These are phyloP conservation scores for Clitoria ternatea DNA, from an alignment of 306 rosid genomes.

Conservation along the genomic window DNA sequence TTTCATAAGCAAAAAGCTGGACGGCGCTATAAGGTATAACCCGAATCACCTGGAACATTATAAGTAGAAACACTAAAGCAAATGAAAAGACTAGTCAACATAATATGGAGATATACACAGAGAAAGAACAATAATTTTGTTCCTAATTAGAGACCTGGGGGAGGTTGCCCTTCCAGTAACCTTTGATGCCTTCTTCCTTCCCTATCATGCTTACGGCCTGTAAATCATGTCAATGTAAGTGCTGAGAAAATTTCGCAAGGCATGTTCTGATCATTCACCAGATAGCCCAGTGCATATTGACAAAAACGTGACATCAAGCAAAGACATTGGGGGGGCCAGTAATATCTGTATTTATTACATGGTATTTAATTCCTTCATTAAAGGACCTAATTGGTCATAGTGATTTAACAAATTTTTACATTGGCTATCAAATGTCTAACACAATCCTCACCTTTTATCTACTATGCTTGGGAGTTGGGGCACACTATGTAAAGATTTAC, in stretches of 20 bases:
- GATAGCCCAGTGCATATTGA: constrained; percentile 1
- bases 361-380: neutral
- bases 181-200: constrained; percentile 83
- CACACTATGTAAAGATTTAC: neutral
- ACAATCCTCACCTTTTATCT: neutral
- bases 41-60: constrained; percentile 72
- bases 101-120: constrained; percentile 7
- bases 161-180: constrained; percentile 97
- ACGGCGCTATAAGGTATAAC: constrained; percentile 93
- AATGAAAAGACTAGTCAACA: constrained; percentile 24
- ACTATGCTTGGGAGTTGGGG: neutral
- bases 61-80: constrained; percentile 24
- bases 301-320: neutral
- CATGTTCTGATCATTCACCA: constrained; percentile 4
- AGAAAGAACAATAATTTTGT: neutral
- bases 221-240: constrained; percentile 25
- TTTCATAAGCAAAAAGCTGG: constrained; percentile 89
- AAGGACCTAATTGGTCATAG: neutral
- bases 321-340: neutral
- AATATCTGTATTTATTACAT: neutral
- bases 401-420: neutral
- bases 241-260: constrained; percentile 9
- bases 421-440: neutral
- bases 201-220: constrained; percentile 78
- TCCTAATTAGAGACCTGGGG: constrained; percentile 66